Evolutionary conservation across 2,329 filamentous ascomycete species (phyloP).

Genomic region (Clarireedia monteithiana): DNA sequence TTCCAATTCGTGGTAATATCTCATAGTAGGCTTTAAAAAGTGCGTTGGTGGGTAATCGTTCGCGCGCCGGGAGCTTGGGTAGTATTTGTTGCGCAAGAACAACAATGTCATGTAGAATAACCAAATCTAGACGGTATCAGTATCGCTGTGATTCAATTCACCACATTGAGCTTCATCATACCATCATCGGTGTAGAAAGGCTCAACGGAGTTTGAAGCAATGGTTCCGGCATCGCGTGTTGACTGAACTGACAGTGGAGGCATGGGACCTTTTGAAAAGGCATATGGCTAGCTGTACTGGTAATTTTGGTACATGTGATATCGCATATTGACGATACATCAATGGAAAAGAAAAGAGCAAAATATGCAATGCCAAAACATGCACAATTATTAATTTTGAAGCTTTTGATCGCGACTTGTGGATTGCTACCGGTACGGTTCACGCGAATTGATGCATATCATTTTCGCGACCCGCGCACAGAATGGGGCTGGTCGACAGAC

Average conservation of each 20-base stretch:
- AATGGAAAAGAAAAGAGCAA: constrained; percentile 6
- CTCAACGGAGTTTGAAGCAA: constrained; percentile 22
- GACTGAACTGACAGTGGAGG: constrained; percentile 31
- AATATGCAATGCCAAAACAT: constrained; percentile 1
- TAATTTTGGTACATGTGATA: constrained; percentile 24
- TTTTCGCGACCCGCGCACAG: background rate
- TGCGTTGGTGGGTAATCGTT: constrained; percentile 64
- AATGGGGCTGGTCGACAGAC: background rate
- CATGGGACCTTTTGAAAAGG: constrained; percentile 32
- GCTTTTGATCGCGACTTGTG: background rate
- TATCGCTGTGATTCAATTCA: constrained; percentile 1
- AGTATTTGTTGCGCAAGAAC: constrained; percentile 59
- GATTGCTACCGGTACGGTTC: background rate
- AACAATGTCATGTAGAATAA: constrained; percentile 70
- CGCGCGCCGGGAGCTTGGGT: constrained; percentile 46
- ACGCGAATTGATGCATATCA: background rate
- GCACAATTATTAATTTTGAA: background rate
- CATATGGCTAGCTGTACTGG: constrained; percentile 10
- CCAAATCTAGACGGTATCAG: constrained; percentile 53
- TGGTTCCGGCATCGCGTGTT: constrained; percentile 12
- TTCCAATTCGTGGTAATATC: constrained; percentile 61
- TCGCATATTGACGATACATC: constrained; percentile 22
- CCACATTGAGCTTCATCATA: constrained; percentile 25
- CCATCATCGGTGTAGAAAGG: constrained; percentile 55
- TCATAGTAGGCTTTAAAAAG: constrained; percentile 76